Percentiles rank a stretch among this genome's conserved stretches.
Evolutionary conservation across 768 basidiomycete genomes (phyloP).

Genomic region (Trametes meyenii): DNA sequence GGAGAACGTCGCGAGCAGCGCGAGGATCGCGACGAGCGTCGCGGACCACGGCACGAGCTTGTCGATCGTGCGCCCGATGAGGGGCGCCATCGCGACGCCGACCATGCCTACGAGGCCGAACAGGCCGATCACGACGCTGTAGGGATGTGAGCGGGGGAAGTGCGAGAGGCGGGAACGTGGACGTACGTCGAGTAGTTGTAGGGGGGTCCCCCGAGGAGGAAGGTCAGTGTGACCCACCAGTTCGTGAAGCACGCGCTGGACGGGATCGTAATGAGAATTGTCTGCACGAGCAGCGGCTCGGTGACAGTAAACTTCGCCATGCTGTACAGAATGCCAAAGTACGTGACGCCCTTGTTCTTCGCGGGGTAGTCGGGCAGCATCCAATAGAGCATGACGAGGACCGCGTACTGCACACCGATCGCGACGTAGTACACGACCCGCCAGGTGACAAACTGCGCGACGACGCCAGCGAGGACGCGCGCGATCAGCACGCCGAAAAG

Average conservation of each 20-base stretch:
- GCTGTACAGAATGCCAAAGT: constrained; percentile 67
- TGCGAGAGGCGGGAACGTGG: background rate
- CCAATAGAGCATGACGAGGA: constrained; percentile 61
- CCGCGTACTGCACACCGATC: constrained; percentile 65
- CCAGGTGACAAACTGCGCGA: constrained; percentile 74
- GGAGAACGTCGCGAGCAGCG: constrained; percentile 53
- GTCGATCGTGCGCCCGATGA: constrained; percentile 72
- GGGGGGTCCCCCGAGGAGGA: constrained; percentile 75
- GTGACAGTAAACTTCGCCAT: constrained; percentile 80
- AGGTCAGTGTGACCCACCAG: constrained; percentile 66
- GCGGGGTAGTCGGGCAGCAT: constrained; percentile 84
- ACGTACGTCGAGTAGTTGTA: constrained; percentile 75
- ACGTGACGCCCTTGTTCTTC: constrained; percentile 66
- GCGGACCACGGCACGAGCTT: constrained; percentile 77
- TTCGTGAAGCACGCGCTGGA: constrained; percentile 57
- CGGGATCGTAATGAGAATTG: constrained; percentile 59
- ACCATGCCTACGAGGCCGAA: constrained; percentile 55
- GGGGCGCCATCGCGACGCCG: constrained; percentile 69
- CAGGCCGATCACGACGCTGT: constrained; percentile 50
- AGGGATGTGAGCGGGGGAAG: background rate
- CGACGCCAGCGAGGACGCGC: constrained; percentile 73
- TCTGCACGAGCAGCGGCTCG: constrained; percentile 78
- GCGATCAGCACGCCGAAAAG: constrained; percentile 76
- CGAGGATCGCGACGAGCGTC: constrained; percentile 55
- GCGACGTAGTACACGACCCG: constrained; percentile 78